Conservation (phyloP, 2,329 filamentous ascomycete species). For the Blastomyces gilchristii region DNA sequence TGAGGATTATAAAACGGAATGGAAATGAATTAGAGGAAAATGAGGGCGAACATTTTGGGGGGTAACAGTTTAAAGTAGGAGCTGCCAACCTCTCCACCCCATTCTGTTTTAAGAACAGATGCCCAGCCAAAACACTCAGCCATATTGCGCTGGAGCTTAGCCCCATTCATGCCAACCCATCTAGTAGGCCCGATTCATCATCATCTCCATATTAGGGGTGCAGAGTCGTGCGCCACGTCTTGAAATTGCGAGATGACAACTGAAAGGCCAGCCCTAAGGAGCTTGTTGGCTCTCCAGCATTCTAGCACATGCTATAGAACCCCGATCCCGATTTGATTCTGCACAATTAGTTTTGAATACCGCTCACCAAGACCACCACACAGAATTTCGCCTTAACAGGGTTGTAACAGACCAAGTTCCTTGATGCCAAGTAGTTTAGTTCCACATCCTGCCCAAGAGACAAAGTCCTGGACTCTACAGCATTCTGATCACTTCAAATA, state of each 20-base stretch:
- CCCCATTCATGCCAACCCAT: not conserved
- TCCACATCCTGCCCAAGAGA: not conserved
- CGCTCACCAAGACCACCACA: not conserved
- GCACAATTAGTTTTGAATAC: not conserved
- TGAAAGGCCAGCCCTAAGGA: constrained; percentile 6
- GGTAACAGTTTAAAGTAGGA: constrained; percentile 1
- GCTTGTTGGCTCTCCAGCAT: constrained; percentile 3
- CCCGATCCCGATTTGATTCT: not conserved
- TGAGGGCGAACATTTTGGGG: not conserved
- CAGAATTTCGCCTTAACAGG: not conserved
- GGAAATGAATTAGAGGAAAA: not conserved
- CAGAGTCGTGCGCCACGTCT: not conserved
- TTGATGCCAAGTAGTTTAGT: not conserved
- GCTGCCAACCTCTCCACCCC: constrained; percentile 2
- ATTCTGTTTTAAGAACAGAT: constrained; percentile 7
- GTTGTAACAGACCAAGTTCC: not conserved
- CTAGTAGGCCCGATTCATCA: not conserved
- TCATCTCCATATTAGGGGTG: not conserved
- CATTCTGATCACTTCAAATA: not conserved
- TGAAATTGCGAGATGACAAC: constrained; percentile 4
- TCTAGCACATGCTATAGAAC: not conserved
- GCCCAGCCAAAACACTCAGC: not conserved
- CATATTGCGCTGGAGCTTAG: not conserved
- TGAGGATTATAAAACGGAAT: not conserved
- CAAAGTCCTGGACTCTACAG: not conserved